These are phyloP conservation scores for Arthrobotrys entomopaga DNA, from an alignment of 2,329 filamentous ascomycete species.

Conservation along the genomic window DNA sequence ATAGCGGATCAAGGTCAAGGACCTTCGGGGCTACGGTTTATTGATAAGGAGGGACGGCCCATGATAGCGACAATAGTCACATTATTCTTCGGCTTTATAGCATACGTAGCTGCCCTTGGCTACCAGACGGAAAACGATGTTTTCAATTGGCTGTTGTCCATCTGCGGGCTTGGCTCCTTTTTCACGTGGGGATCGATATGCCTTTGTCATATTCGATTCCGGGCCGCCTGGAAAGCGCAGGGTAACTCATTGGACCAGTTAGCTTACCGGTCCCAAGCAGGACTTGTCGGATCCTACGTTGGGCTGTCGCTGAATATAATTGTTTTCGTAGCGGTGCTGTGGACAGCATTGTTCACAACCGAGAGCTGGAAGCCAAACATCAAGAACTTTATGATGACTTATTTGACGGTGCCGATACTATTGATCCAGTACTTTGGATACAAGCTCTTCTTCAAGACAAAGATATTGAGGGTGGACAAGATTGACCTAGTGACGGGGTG, in stretches of 20 bases:
- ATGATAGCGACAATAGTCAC: conserved; percentile 50
- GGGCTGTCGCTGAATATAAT: conserved; percentile 47
- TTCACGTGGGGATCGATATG: conserved; percentile 80
- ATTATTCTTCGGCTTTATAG: conserved; percentile 46
- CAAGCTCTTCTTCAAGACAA: conserved; percentile 53
- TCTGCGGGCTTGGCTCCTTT: conserved; percentile 77
- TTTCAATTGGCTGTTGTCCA: conserved; percentile 74
- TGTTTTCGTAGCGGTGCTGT: conserved; percentile 42
- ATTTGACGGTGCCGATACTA: conserved; percentile 47
- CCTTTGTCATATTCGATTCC: conserved; percentile 73
- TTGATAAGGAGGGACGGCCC: conserved; percentile 72
- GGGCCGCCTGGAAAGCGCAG: conserved; percentile 70
- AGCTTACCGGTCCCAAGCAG: conserved; percentile 48
- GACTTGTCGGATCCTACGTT: conserved; percentile 41
- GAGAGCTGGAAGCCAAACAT: conserved; percentile 53
- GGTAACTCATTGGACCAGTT: conserved; percentile 67
- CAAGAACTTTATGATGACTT: conserved; percentile 54
- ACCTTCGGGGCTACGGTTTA: conserved; percentile 69
- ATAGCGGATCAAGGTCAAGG: conserved; percentile 67
- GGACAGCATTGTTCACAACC: conserved; percentile 49
- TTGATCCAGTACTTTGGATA: conserved; percentile 50
- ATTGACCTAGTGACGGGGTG: conserved; percentile 50
- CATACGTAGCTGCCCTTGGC: conserved; percentile 45
- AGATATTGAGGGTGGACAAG: conserved; percentile 43
- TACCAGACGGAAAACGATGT: conserved; percentile 61